Evolutionary conservation across 1,284 basidiomycete genomes (phyloP), one percentile per base, ranked within the genome.

Genomic region (Malassezia slooffiae): DNA sequence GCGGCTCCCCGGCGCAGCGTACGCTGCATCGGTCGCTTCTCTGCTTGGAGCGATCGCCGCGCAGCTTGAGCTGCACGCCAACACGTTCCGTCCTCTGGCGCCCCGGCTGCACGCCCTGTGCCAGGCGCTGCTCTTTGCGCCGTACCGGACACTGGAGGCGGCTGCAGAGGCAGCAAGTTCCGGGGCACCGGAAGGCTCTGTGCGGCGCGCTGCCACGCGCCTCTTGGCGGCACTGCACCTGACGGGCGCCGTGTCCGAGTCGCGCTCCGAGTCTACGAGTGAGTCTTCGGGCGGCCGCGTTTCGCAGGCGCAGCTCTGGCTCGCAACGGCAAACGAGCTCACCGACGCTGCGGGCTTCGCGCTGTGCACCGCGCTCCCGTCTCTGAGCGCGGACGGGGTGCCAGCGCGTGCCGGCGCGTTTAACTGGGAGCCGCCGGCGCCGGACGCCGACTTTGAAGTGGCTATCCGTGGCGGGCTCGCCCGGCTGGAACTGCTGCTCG

Each of bases 251-350:
- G 45, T 52, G 15, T 37, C 55, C 1, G 44, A 46, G 6, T 53
- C 55, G 27, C n/a, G n/a, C n/a, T n/a, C n/a, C n/a, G n/a, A n/a
- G n/a, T n/a, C n/a, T n/a, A n/a, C n/a, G n/a, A n/a, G n/a, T n/a
- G n/a, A n/a, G n/a, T n/a, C n/a, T n/a, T n/a, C n/a, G n/a, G n/a
- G 39, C 4, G 43, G 41, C 12, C 48, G 54, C 19, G 52, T 55
- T 8, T 54, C 55, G 8, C 57, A 59, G 37, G 43, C 51, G 6
- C 59, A 61, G 33, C 50, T 61, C 16, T 61, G 59, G 59, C 43
- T 46, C 13, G 50, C 56, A 1, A 57, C 55, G 0, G 33, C 53
- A 16, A 26, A 43, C 1, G 45, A 42, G 24, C 43, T 57, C 38
- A 34, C 59, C 12, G 39, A 43, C 1, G 42, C 50, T 6, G 46